Base-by-base conservation (phyloP, 2,329 filamentous ascomycete genomes). In the Aureobasidium sp. region DNA sequence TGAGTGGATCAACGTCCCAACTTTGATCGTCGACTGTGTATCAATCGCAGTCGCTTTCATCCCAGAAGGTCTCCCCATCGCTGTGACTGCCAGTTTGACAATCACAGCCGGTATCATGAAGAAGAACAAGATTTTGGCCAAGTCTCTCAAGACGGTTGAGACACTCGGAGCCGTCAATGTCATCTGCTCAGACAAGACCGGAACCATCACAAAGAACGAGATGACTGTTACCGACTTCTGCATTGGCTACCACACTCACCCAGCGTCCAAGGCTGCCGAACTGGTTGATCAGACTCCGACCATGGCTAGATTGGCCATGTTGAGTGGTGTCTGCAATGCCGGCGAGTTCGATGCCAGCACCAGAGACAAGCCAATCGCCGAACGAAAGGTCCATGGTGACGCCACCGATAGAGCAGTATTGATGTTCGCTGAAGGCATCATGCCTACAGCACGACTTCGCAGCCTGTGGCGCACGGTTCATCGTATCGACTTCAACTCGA, bases 121-220 rank as follows among this genome's bases (percentile, higher is more conserved):
- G 65, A 86, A 87, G 74, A 86, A 91, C 72, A 87, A 88, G 69
- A 85, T 91, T 47, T 80, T 91, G 9, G 91, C 88, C 83, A 91
- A 91, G 74, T 89, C 86, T 0, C 78, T 92, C 50, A 89, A 89
- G 74, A 91, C 88, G 0, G 87, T 90, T 0, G 88, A 91, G 73
- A 91, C 88, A 0, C 79, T 91, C 0, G 88, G 88, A 0, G 81
- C 85, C 0, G 87, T 90, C 1, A 88, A 86, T 0, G 83, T 89
- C 8, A 86, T 91, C 44, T 90, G 88, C 70, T 89, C 86, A 0
- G 88, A 91, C 71, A 91, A 91, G 76, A 91, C 88, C 0, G 88
- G 88, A 3, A 89, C 86, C 0, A 74, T 89, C 61, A 89, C 86
- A 0, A 75, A 84, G 82, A 89, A 89, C 63, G 83, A 85, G 65